phyloP scores from a whole-genome alignment of 306 rosid species.

The Hylodesmum podocarpum region DNA sequence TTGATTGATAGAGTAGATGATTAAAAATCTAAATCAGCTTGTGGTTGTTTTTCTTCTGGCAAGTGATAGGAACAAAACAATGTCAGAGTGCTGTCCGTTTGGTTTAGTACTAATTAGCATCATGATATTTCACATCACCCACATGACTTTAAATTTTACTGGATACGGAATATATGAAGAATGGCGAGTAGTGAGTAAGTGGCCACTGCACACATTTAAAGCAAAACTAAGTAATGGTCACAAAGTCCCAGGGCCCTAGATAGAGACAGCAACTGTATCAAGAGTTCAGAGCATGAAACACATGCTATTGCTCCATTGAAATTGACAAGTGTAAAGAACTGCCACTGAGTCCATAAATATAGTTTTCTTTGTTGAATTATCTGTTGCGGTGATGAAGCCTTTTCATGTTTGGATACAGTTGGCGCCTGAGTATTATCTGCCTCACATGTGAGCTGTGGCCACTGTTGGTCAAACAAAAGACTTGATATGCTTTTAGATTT shows the following conservation, averaged over 20 bases:
- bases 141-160: conserved; percentile 6
- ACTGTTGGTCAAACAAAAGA: conserved; percentile 41
- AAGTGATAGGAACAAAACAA: conserved; percentile 11
- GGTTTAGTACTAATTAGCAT: conserved; percentile 8
- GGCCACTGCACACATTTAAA: neutral
- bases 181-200: conserved; percentile 30
- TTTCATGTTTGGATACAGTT: conserved; percentile 42
- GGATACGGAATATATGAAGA: conserved; percentile 25
- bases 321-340: conserved; percentile 16
- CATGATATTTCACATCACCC: conserved; percentile 25
- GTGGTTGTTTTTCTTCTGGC: conserved; percentile 27
- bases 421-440: conserved; percentile 31
- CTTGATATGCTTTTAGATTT: conserved; percentile 16
- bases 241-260: conserved; percentile 3
- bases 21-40: neutral
- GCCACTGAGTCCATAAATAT: conserved; percentile 16
- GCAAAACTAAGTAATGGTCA: conserved; percentile 17
- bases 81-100: conserved; percentile 19
- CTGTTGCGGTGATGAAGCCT: conserved; percentile 43
- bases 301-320: conserved; percentile 24
- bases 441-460: conserved; percentile 33
- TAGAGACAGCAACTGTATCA: conserved; percentile 19
- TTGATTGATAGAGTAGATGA: conserved; percentile 8
- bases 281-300: neutral
- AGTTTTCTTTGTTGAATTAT: conserved; percentile 18